Conservation (phyloP, 1,139 yeast genomes). For the Scheffersomyces insectosa region DNA sequence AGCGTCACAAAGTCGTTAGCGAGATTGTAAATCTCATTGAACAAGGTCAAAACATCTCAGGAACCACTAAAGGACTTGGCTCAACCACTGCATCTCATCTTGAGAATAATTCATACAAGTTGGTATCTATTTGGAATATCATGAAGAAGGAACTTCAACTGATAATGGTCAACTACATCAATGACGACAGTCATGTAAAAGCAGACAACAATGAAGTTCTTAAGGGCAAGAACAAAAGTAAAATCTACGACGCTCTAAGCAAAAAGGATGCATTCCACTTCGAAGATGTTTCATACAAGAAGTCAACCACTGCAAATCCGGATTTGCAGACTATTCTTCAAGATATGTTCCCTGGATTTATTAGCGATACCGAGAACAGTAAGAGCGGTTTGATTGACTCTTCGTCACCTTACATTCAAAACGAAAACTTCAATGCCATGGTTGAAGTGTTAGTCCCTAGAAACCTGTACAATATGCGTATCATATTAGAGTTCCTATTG, state of each 20-base stretch:
- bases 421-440: slow-evolving; percentile 52
- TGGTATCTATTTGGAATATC: slow-evolving; percentile 57
- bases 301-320: slow-evolving; percentile 36
- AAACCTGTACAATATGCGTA: slow-evolving; percentile 79
- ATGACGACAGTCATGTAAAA: slow-evolving; percentile 16
- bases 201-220: slow-evolving; percentile 1
- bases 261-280: slow-evolving; percentile 48
- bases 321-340: slow-evolving; percentile 49
- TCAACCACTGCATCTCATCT: not conserved
- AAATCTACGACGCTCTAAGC: slow-evolving; percentile 23
- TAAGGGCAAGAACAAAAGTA: slow-evolving; percentile 7
- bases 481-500: slow-evolving; percentile 63
- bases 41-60: not conserved
- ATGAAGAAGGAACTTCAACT: slow-evolving; percentile 59
- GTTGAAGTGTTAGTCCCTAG: slow-evolving; percentile 73
- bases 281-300: slow-evolving; percentile 42
- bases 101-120: slow-evolving; percentile 21
- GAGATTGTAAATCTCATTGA: slow-evolving; percentile 43
- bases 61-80: not conserved
- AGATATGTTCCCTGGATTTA: slow-evolving; percentile 65
- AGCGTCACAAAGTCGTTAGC: slow-evolving; percentile 65
- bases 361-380: slow-evolving; percentile 26
- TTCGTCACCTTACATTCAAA: slow-evolving; percentile 56
- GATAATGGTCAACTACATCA: slow-evolving; percentile 58
- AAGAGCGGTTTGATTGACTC: slow-evolving; percentile 11